Evolutionary conservation across 2,329 filamentous ascomycete genomes (phyloP), one percentile per base, ranked within the genome.

Genomic region (Pseudogymnoascus sp.): DNA sequence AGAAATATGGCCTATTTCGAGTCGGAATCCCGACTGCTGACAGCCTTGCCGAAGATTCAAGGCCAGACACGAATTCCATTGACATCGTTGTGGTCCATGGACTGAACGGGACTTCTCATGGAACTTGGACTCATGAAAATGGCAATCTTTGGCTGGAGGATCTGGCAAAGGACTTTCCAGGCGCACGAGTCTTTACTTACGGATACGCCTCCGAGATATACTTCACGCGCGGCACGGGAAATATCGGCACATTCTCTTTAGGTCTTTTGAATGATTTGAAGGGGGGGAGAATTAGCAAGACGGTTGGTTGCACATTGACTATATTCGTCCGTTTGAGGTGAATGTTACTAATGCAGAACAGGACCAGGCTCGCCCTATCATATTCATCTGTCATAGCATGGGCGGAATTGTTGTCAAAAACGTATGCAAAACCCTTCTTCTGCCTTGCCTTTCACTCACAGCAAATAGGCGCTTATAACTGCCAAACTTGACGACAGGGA

Each of bases 91-190:
- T 64, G 33, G 60, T 66, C 18, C 65, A 66, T 59, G 65, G 64
- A 2, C 28, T 66, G 16, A 54, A 30, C 4, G 65, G 63, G 4
- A 59, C 65, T 58, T 59, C 64, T n/a, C 62, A 64, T 5, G 57
- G 35, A n/a, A 69, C 68, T 5, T 70, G 67, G 68, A 67, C 66
- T 4, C 41, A 64, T 61, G 35, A 50, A 8, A 63, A 65, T 6
- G 36, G 58, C 9, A 58, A 63, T 2, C 20, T 67, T 8, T 70
- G 68, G 67, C 38, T 70, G 0, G 57, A 60, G 6, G 68, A 70
- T 50, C 63, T 62, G 4, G 65, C 67, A 1, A 41, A 62, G 18
- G 47, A 65, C 3, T 38, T 70, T 2, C 65, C 63, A 4, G 63
- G 63, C 6, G 66, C 66, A 2, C 60, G 67, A 9, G 47, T 69